Base-by-base conservation (phyloP, 805 yeast genomes). In the Kodamaea restingae region DNA sequence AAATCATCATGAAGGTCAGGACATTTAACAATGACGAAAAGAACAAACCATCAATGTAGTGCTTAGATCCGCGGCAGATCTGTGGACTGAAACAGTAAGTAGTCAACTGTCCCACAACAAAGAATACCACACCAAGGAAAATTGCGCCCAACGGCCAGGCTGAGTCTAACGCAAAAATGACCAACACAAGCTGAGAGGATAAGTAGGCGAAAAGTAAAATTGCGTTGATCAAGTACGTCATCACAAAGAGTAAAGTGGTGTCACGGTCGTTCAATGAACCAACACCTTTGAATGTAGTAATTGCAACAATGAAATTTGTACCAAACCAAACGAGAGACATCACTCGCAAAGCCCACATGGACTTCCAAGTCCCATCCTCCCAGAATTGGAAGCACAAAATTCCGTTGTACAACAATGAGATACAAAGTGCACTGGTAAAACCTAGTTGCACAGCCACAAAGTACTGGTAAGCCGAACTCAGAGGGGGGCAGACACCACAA, bases 101-200 rank as follows among this genome's bases (percentile, higher is more conserved):
- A 31, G 88, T 59, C 3, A 86, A 63, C 58, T 88, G 96, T n/a
- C 97, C 95, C 1, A 75, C 77, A 5, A 76, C 73, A 54, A 91
- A 87, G 67, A 88, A 87, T 40, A 82, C 67, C 3, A 78, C 70
- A 3, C 88, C 84, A 24, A 91, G 61, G 0, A 70, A 56, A 29
- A 88, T 72, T n/a, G 95, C 87, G 2, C 98, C 96, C 18, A 88
- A 64, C 2, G 91, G 91, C 98, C 98, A 93, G 61, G 75, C 75
- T 44, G 86, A 84, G 40, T 75, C 77, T 38, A 91, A 72, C 4
- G 88, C 76, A 48, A 78, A 68, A 2, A 80, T 55, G 12, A 88
- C 82, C 39, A 90, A 73, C 11, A 84, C 55, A 12, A 84, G 54
- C 61, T 88, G 95, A 18, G 85, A 76, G 4, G 80, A 58, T 10